Percentiles rank a stretch among this genome's conserved stretches.
Conservation (phyloP, 106 monocot genomes). For the Hemerocallis citrina region DNA sequence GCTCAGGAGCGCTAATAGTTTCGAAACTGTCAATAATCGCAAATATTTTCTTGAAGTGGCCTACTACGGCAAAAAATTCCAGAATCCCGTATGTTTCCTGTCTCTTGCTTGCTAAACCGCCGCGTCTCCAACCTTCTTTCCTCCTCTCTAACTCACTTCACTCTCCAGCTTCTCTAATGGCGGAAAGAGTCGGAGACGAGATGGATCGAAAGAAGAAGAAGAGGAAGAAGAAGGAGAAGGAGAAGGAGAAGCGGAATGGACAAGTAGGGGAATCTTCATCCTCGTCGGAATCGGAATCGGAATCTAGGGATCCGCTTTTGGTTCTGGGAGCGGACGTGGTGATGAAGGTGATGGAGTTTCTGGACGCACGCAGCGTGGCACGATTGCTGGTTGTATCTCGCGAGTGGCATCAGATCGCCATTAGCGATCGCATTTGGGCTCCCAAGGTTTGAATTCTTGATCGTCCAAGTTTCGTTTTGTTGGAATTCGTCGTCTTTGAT, state of each 20-base stretch:
- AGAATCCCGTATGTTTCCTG: no score
- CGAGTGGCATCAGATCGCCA: constrained; percentile 36
- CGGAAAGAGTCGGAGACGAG: no score
- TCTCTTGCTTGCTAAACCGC: no score
- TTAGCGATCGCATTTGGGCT: constrained; percentile 42
- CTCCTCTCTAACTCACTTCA: no score
- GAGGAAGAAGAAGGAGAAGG: not conserved
- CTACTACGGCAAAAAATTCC: no score
- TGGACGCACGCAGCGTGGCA: constrained; percentile 74
- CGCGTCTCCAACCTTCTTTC: no score
- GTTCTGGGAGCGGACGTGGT: constrained; percentile 41
- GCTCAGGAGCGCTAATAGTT: no score
- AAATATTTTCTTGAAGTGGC: no score
- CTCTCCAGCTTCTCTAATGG: no score
- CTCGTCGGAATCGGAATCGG: not conserved
- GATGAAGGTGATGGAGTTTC: constrained; percentile 24
- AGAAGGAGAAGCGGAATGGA: not conserved
- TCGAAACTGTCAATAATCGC: no score
- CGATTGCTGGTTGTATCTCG: constrained; percentile 37
- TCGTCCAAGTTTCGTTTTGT: not conserved
- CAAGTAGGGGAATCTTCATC: not conserved
- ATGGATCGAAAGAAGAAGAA: no score
- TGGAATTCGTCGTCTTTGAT: not conserved
- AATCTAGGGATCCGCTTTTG: constrained; percentile 34
- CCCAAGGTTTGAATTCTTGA: constrained; percentile 23